Conservation (phyloP, 2,329 filamentous ascomycete species). For the Chaetothyriales sp. region DNA sequence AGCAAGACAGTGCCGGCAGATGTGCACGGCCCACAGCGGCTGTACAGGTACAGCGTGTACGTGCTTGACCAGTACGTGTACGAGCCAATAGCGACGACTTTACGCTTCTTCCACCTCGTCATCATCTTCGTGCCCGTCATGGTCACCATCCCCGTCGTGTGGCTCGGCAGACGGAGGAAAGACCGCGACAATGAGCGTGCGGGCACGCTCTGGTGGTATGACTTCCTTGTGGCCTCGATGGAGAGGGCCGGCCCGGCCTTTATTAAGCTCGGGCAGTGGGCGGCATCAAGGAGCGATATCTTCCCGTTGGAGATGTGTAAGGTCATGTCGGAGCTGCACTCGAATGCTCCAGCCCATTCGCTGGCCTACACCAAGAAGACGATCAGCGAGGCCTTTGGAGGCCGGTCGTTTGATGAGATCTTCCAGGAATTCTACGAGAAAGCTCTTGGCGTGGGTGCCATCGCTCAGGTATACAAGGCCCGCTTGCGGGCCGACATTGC, state of each 20-base stretch:
- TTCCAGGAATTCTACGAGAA: conserved; percentile 90
- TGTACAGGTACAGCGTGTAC: conserved; percentile 48
- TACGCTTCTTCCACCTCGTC: conserved; percentile 77
- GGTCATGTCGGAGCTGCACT: conserved; percentile 89
- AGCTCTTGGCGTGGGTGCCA: conserved; percentile 85
- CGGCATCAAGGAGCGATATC: conserved; percentile 87
- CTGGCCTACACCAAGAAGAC: conserved; percentile 65
- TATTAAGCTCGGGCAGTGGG: conserved; percentile 99
- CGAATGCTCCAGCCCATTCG: conserved; percentile 84
- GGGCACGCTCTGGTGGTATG: conserved; percentile 91
- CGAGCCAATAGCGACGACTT: conserved; percentile 74
- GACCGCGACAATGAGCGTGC: conserved; percentile 59
- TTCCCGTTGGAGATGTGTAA: conserved; percentile 86
- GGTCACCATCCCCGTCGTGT: conserved; percentile 62
- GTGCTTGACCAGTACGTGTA: conserved; percentile 47
- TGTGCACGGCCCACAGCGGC: conserved; percentile 44
- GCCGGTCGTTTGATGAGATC: conserved; percentile 70
- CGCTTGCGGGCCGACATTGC: conserved; percentile 72
- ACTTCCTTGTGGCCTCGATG: conserved; percentile 75
- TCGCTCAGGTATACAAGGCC: conserved; percentile 94
- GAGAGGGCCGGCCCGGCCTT: conserved; percentile 88
- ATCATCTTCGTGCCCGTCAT: conserved; percentile 88
- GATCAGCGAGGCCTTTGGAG: conserved; percentile 68
- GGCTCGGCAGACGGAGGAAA: conserved; percentile 54
- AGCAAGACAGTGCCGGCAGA: conserved; percentile 52